These are phyloP conservation scores for Termitomyces sp. DNA, from an alignment of 768 basidiomycete species.

Conservation along the genomic window DNA sequence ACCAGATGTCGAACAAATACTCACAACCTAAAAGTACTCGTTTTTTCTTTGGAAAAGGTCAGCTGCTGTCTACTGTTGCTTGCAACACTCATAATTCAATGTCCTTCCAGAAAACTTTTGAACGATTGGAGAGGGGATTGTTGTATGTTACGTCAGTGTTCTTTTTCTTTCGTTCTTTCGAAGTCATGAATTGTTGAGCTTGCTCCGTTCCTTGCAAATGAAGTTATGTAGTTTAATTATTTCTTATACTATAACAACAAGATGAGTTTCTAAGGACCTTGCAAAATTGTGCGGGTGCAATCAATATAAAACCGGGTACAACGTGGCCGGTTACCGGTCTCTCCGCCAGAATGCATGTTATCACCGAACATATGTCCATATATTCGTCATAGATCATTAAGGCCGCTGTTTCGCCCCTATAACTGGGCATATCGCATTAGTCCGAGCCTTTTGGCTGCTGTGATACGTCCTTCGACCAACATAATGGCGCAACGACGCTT, in stretches of 20 bases:
- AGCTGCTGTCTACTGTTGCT: not conserved
- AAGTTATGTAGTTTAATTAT: not conserved
- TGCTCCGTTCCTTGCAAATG: conserved; percentile 1
- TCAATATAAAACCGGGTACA: conserved; percentile 1
- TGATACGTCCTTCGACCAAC: not conserved
- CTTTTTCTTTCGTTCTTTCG: not conserved
- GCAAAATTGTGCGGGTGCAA: not conserved
- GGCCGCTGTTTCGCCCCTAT: not conserved
- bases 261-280: not conserved
- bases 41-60: conserved; percentile 91
- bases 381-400: not conserved
- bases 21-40: conserved; percentile 71
- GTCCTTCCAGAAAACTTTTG: conserved; percentile 29
- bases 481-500: conserved; percentile 41
- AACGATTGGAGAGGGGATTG: not conserved
- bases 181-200: not conserved
- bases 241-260: not conserved
- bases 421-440: not conserved
- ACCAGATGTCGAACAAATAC: conserved; percentile 81
- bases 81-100: not conserved
- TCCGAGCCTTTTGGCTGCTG: not conserved
- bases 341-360: conserved; percentile 13
- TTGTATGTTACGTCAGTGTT: not conserved
- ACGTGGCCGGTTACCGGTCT: conserved; percentile 3
- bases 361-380: conserved; percentile 6